phyloP scores from a whole-genome alignment of 768 basidiomycete species.

The Trametes cingulata region DNA sequence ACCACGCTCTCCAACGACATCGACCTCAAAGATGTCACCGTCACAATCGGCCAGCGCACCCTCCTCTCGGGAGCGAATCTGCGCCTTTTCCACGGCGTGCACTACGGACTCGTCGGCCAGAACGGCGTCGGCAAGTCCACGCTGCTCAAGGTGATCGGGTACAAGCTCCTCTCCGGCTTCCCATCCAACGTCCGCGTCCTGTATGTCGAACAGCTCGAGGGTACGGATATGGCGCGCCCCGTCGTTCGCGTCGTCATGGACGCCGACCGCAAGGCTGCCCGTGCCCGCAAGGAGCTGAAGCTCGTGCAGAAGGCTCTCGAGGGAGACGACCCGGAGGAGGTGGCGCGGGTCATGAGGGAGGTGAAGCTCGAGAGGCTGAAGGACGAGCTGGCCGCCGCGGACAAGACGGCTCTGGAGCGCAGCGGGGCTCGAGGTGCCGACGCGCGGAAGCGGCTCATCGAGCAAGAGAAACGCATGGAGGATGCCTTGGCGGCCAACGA shows the following conservation, averaged over 20 bases:
- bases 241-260: conserved; percentile 18
- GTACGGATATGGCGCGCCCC: conserved; percentile 14
- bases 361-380: conserved; percentile 52
- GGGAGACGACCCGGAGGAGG: conserved; percentile 79
- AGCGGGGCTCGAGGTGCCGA: conserved; percentile 23
- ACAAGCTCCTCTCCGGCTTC: conserved; percentile 81
- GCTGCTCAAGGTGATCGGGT: conserved; percentile 48
- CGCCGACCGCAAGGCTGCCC: conserved; percentile 14
- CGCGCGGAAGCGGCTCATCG: conserved; percentile 19
- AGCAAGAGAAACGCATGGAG: conserved; percentile 20
- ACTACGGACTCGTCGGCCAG: conserved; percentile 68
- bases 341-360: conserved; percentile 97
- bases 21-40: conserved; percentile 19
- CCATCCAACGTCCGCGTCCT: conserved; percentile 89
- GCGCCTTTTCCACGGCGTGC: conserved; percentile 20
- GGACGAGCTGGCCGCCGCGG: conserved; percentile 20
- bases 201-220: conserved; percentile 90
- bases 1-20: conserved; percentile 20
- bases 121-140: conserved; percentile 97
- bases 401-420: conserved; percentile 23
- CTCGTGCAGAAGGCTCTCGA: conserved; percentile 14
- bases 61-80: conserved; percentile 18
- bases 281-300: conserved; percentile 15
- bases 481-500: conserved; percentile 15
- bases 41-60: conserved; percentile 12